A percentile compares a stretch with the other conserved stretches of the same genome.
phyloP scores from a whole-genome alignment of 345 rosid species.

The Salix brachista region DNA sequence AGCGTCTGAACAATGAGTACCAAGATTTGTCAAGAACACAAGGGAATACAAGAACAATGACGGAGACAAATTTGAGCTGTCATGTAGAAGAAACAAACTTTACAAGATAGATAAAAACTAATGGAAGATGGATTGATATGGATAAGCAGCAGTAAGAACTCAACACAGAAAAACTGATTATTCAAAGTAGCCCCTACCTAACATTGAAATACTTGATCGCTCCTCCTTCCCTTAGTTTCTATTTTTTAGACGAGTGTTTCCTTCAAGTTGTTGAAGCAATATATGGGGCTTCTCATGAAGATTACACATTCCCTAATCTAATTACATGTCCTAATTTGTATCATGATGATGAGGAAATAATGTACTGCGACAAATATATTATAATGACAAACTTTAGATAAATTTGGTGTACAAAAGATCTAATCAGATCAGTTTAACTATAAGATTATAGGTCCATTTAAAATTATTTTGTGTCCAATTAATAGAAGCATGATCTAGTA shows the following conservation, averaged over 20 bases:
- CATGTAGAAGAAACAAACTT: neutral
- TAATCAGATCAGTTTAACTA: neutral
- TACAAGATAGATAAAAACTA: neutral
- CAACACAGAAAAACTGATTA: neutral
- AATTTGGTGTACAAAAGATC: neutral
- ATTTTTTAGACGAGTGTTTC: neutral
- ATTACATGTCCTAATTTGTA: neutral
- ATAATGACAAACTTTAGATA: neutral
- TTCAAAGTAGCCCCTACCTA: neutral
- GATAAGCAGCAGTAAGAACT: neutral
- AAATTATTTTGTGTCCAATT: neutral
- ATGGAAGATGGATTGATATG: neutral
- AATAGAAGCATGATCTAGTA: neutral
- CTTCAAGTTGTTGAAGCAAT: neutral
- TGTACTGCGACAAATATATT: neutral
- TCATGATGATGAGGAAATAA: neutral
- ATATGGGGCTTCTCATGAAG: neutral
- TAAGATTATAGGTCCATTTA: neutral
- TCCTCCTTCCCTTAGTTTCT: neutral
- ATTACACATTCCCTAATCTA: neutral
- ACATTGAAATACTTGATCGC: neutral
- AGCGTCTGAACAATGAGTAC: neutral
- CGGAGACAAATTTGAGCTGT: neutral
- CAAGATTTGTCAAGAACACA: neutral
- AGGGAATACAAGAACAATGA: neutral